phyloP scores from a whole-genome alignment of 192 early-diverging fungal genomes.

The Piromyces finnis region DNA sequence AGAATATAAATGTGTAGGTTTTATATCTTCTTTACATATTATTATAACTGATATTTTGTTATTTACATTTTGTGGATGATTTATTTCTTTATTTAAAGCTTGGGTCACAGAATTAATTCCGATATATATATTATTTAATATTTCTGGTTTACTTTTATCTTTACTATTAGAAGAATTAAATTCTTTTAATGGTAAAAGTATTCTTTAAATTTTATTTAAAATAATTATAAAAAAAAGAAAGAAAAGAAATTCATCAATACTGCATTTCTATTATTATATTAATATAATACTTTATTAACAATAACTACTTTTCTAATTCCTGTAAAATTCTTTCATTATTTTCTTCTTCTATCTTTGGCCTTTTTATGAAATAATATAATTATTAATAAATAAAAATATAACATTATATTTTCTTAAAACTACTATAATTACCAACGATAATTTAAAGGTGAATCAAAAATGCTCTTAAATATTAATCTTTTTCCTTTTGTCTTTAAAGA shows the following conservation, averaged over 20 bases:
- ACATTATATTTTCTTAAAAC: no score
- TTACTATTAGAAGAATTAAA: neutral
- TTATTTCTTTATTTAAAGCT: neutral
- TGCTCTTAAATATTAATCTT: neutral
- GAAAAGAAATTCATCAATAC: no score
- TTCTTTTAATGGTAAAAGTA: neutral
- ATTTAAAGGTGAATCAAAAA: neutral
- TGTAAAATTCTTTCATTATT: neutral
- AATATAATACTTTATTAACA: neutral
- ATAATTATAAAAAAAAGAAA: no score
- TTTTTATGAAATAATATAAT: neutral
- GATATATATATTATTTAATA: neutral
- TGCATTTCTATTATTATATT: no score
- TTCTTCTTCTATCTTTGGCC: neutral
- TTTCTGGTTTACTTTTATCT: neutral
- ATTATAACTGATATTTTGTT: neutral
- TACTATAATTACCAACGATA: neutral
- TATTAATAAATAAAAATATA: no score
- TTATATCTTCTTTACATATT: neutral
- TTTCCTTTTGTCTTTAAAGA: neutral
- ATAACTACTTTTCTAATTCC: neutral
- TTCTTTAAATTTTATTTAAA: neutral
- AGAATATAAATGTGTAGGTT: neutral
- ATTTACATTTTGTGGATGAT: neutral
- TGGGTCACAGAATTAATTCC: neutral